Evolutionary conservation across 495 filamentous ascomycete genomes (phyloP).

Genomic region (Sordaria brevicollis): DNA sequence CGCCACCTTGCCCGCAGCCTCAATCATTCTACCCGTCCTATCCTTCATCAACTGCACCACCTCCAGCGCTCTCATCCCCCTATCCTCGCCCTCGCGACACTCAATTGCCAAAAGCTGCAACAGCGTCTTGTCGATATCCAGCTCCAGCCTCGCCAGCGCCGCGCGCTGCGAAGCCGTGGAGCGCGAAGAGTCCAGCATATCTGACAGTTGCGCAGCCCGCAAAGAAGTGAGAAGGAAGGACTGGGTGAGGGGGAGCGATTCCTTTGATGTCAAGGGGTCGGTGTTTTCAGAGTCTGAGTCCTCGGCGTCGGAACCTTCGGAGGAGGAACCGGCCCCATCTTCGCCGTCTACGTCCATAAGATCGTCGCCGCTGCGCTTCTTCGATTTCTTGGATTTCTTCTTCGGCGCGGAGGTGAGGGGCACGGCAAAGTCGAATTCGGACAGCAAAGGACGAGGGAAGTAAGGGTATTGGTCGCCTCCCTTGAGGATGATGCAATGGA

Average conservation of each 20-base stretch:
- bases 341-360: slow-evolving; percentile 22
- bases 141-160: slow-evolving; percentile 56
- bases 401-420: slow-evolving; percentile 51
- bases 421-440: slow-evolving; percentile 86
- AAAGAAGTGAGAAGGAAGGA: slow-evolving; percentile 65
- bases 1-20: slow-evolving; percentile 76
- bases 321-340: slow-evolving; percentile 19
- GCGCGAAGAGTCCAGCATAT: slow-evolving; percentile 53
- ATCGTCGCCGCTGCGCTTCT: slow-evolving; percentile 21
- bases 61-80: slow-evolving; percentile 90
- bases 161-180: slow-evolving; percentile 49
- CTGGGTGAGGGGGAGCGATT: slow-evolving; percentile 55
- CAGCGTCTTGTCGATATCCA: slow-evolving; percentile 77
- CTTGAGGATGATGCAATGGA: slow-evolving; percentile 98
- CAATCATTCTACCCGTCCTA: slow-evolving; percentile 69
- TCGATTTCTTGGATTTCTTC: slow-evolving; percentile 25
- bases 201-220: slow-evolving; percentile 57
- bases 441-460: slow-evolving; percentile 85
- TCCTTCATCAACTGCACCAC: slow-evolving; percentile 67
- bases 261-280: slow-evolving; percentile 14
- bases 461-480: slow-evolving; percentile 88
- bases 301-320: slow-evolving; percentile 5
- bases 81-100: slow-evolving; percentile 83
- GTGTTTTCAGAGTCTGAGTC: slow-evolving; percentile 25
- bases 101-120: slow-evolving; percentile 84